Percentiles rank a stretch among this genome's conserved stretches.
Conservation (phyloP, 768 basidiomycete genomes). For the Mycena vitilis region DNA sequence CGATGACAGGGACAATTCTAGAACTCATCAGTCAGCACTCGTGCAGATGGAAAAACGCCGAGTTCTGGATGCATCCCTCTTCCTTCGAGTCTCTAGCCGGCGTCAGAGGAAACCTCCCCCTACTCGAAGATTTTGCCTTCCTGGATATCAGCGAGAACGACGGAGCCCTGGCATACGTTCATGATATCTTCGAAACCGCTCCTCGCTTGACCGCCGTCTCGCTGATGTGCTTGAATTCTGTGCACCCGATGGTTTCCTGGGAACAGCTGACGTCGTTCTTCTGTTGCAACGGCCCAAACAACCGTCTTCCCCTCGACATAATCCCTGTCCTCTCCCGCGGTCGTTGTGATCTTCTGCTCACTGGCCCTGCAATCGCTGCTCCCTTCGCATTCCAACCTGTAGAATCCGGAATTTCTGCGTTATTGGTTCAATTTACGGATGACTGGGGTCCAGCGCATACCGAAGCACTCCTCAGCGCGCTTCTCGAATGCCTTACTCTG, state of each 20-base stretch:
- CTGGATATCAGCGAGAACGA: no score
- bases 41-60: conserved; percentile 8
- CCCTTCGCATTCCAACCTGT: background rate
- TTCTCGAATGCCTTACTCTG: conserved; percentile 3
- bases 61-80: background rate
- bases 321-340: no score
- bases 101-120: conserved; percentile 3
- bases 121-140: background rate
- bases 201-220: conserved; percentile 1
- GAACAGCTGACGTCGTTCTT: no score
- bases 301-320: no score
- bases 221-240: no score
- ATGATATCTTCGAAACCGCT: conserved; percentile 12
- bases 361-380: no score
- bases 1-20: background rate
- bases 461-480: background rate
- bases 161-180: background rate
- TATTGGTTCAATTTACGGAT: background rate
- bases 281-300: no score
- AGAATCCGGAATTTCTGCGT: background rate
- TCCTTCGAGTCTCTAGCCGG: conserved; percentile 1
- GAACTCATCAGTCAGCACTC: conserved; percentile 16
- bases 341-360: no score
- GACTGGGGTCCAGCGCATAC: background rate
- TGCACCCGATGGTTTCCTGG: no score